Evolutionary conservation across 345 rosid genomes (phyloP), one percentile per base, ranked within the genome.

Genomic region (Bruguiera parviflora): DNA sequence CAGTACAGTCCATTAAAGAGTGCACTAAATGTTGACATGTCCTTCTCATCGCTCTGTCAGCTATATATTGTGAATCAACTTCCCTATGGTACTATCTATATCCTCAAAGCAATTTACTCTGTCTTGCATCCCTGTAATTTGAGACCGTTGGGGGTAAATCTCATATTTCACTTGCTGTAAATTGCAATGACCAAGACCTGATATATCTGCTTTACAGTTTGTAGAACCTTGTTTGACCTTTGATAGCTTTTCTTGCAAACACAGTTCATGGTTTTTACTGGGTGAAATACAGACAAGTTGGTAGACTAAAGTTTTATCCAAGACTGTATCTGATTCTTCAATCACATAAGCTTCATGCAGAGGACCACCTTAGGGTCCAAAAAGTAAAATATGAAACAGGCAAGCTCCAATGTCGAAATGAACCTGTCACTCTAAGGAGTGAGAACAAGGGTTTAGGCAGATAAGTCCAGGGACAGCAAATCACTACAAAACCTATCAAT

Each of bases 11-110:
- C 78, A 76, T 62, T 67, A 67, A 60, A 70, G 59, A 32, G 57
- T 78, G 70, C 66, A 64, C 53, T 60, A 58, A 64, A 68, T 57
- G 61, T 58, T 79, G 81, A 79, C 63, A 21, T 18, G 83, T 83
- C 86, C 61, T 64, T 77, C 80, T 79, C 81, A 69, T 11, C 27
- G 51, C 51, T 63, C 63, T 69, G 61, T 28, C 72, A 47, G 59
- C 66, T 33, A 7, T 33, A 33, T 33, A 39, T 29, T 66, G 35
- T 56, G 21, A 63, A 56, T 24, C 59, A 56, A 24, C 49, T 24
- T 24, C 25, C 24, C 16, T 24, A 56, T 24, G 11, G 59, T 27
- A 56, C 59, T 13, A 43, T 56, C 28, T 16, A 56, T 56, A 56
- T 11, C 59, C 27, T 25, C 31, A 10, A 56, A 25, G 28, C 9